These are phyloP conservation scores for Saccharomycopsis olivae DNA, from an alignment of 805 yeast genomes.

Conservation along the genomic window DNA sequence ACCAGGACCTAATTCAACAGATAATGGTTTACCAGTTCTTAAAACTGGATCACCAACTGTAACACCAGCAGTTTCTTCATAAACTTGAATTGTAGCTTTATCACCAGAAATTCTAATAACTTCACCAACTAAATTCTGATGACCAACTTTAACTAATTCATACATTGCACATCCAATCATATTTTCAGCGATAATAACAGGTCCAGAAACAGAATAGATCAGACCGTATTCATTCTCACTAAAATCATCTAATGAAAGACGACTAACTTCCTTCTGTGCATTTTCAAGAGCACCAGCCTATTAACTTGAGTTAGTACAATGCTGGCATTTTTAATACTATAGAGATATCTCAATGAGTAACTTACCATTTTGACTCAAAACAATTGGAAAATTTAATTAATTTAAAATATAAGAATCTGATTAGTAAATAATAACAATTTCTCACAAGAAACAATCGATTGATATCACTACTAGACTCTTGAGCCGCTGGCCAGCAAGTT, in stretches of 20 bases:
- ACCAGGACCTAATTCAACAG: slow-evolving; percentile 99
- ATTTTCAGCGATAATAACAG: slow-evolving; percentile 94
- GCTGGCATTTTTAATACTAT: no score
- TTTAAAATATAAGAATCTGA: no score
- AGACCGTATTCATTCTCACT: slow-evolving; percentile 76
- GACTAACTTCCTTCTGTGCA: slow-evolving; percentile 88
- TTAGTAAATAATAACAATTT: no score
- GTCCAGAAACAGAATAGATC: slow-evolving; percentile 94
- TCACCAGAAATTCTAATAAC: slow-evolving; percentile 95
- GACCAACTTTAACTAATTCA: slow-evolving; percentile 97
- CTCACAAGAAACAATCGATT: no score
- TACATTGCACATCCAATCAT: slow-evolving; percentile 99
- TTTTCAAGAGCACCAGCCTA: slow-evolving; percentile 94
- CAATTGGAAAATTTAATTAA: no score
- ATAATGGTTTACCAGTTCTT: slow-evolving; percentile 97
- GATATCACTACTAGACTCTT: no score
- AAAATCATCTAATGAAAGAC: slow-evolving; percentile 66
- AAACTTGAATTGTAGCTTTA: slow-evolving; percentile 96
- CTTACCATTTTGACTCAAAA: no score
- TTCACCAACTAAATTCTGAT: slow-evolving; percentile 94
- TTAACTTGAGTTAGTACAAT: no score
- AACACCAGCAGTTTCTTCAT: slow-evolving; percentile 98
- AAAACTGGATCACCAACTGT: slow-evolving; percentile 98
- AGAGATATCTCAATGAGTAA: no score
- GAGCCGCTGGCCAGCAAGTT: no score